Base-by-base conservation (phyloP, 306 rosid species). In the Leucaena leucocephala region DNA sequence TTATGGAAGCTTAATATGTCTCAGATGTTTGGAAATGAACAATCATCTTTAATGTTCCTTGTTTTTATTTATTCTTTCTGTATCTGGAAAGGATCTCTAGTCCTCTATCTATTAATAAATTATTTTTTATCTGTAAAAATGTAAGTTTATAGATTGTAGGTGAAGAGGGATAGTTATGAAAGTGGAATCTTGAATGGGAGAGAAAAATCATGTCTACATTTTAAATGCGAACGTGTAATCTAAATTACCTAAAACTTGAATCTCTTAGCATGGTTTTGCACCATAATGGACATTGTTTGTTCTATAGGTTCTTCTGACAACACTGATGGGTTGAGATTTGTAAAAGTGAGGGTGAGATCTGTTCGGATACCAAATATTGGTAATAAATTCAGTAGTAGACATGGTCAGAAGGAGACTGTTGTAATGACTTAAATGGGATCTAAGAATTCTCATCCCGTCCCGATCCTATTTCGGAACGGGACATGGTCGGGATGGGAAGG, bases 311-410 rank as follows among this genome's bases (percentile, higher is more conserved):
- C 82, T 95, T 44, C 78, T 95, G 87, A 93, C 99, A 42, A 95
- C 98, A 95, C 98, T n/a, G 99, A 95, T 84, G 99, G 99, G 52
- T 86, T 95, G 91, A 93, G 99, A 81, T 95, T 93, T 83, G 99
- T 95, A 65, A 95, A 95, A 90, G 98, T 93, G 45, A 86, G 99
- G 81, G 98, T 95, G 80, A 93, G 98, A 88, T 95, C 99, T 68
- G 94, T 95, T 68, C 86, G 99, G 59, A 95, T 95, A 76, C 98
- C 99, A 39, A 98, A 95, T 67, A 95, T 95, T 85, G 99, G 99
- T 63, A 98, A 95, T 76, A 95, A 95, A 78, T 95, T 95, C 81
- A 95, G 98, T 71, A 93, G 99, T 90, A 88, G 99, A 58, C 98
- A 95, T 71, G 99, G 98, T 83, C 98, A 95, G 85, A 95, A 95